Base-by-base conservation (phyloP, 352 stramenopile genomes). In the Pythium rishiriense region DNA sequence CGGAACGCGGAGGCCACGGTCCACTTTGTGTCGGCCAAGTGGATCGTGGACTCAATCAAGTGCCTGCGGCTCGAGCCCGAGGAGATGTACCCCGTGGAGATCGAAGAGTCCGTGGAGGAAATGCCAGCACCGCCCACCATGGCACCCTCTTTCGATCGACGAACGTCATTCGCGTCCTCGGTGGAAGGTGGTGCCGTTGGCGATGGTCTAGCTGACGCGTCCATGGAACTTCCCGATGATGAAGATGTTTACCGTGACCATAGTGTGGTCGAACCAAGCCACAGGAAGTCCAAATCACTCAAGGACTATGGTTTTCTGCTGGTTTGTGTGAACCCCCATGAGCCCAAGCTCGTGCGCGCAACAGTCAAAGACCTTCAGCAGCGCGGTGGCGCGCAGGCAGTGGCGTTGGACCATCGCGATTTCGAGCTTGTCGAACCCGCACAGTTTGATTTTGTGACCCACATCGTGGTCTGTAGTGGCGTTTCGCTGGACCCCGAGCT, bases 361-460 rank as follows among this genome's bases (percentile, higher is more conserved):
- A 75, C 79, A 53, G 46, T 88, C 2, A 62, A 79, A 46, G 59
- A 76, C 21, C 62, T 87, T 45, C 64, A 76, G 26, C 43, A 68
- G 5, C 31, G 52, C 22, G 70, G 73, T 31, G 63, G 72, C 5
- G 72, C 75, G 0, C 74, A 87, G 37, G 73, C 69, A 10, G 70
- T 90, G 50, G 75, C 82, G 14, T 54, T 90, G 33, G 63, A 74
- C 48, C 57, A 69, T 9, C 76, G 75, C 25, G 78, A 91, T 64
- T 76, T 88, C n/a, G 66, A 63, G 24, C 64, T 69, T 22, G 26
- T 91, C 2, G 74, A 88, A 26, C 67, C 79, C 4, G 62, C 59
- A 4, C 74, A 93, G 42, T 84, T 93, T 49, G 56, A 73, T 1
- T 87, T 88, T 62, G 56, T 93, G n/a, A 90, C 78, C 3, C 78